These are phyloP conservation scores for Candolleomyces efflorescens DNA, from an alignment of 768 basidiomycete species.

Conservation along the genomic window DNA sequence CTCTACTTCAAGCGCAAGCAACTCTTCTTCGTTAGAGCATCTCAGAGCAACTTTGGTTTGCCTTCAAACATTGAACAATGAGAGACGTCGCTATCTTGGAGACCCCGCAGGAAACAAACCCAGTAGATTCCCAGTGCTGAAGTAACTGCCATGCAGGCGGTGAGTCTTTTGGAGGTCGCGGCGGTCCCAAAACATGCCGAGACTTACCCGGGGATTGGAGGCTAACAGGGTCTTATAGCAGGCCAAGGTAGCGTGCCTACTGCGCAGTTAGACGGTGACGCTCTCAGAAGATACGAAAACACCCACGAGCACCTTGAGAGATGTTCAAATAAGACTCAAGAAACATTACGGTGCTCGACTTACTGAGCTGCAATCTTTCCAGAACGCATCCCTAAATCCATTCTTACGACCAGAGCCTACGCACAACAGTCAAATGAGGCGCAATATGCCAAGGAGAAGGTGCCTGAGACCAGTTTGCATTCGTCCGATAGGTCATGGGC, in stretches of 20 bases:
- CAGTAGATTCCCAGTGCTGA: conserved; percentile 83
- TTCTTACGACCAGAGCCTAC: conserved; percentile 38
- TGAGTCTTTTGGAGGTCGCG: too few relatives aligned
- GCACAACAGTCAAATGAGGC: too few relatives aligned
- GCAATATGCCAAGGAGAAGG: background rate
- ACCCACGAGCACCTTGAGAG: conserved; percentile 30
- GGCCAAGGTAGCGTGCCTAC: conserved; percentile 93
- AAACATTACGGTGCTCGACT: conserved; percentile 21
- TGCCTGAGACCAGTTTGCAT: conserved; percentile 49
- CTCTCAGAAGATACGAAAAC: too few relatives aligned
- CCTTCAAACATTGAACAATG: conserved; percentile 35
- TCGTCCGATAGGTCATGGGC: conserved; percentile 35
- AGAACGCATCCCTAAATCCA: conserved; percentile 55
- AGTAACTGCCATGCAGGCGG: conserved; percentile 37
- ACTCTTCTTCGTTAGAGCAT: conserved; percentile 74
- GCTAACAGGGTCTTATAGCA: conserved; percentile 69
- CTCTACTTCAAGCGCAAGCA: conserved; percentile 76
- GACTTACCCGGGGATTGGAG: too few relatives aligned
- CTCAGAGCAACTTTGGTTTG: conserved; percentile 97
- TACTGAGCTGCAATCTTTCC: conserved; percentile 78
- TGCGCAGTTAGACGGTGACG: too few relatives aligned
- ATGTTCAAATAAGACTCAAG: too few relatives aligned
- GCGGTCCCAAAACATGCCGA: too few relatives aligned
- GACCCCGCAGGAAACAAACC: conserved; percentile 41
- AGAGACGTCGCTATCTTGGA: background rate